Percentiles rank a stretch among this genome's conserved stretches.
phyloP scores from a whole-genome alignment of 441 rosid species.

The Erodium moschatum region DNA sequence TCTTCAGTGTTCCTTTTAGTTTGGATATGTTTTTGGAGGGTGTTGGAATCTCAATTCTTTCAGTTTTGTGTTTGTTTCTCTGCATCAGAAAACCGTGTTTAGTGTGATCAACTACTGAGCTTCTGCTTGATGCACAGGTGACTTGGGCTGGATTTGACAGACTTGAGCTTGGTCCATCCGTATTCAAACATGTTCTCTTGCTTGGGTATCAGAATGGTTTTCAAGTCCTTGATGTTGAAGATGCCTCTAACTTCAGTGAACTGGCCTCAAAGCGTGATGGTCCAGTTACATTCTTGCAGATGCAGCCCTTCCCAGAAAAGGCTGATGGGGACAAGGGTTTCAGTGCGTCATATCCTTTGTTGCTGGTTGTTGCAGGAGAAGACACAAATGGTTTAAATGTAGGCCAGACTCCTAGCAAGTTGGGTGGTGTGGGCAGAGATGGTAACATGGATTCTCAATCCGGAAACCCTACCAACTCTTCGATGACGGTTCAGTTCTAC shows the following conservation, averaged over 20 bases:
- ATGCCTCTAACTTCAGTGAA: slow-evolving; percentile 60
- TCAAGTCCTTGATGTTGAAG: slow-evolving; percentile 85
- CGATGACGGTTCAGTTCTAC: slow-evolving; percentile 70
- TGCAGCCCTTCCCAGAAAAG: slow-evolving; percentile 73
- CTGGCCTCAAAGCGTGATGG: slow-evolving; percentile 73
- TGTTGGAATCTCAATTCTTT: slow-evolving; percentile 4
- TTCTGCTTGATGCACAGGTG: slow-evolving; percentile 47
- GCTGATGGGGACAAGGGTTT: slow-evolving; percentile 57
- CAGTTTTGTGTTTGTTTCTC: slow-evolving; percentile 7
- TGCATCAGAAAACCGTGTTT: background rate
- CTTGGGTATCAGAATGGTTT: slow-evolving; percentile 89
- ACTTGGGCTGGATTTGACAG: slow-evolving; percentile 88
- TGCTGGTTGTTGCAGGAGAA: slow-evolving; percentile 75
- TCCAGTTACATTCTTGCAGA: slow-evolving; percentile 77
- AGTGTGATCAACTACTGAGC: slow-evolving; percentile 17
- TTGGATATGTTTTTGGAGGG: background rate
- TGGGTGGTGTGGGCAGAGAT: slow-evolving; percentile 44
- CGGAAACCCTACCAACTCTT: slow-evolving; percentile 40
- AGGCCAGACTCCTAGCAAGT: slow-evolving; percentile 26
- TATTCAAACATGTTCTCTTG: slow-evolving; percentile 57
- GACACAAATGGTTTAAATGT: slow-evolving; percentile 38
- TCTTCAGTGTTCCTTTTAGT: no score
- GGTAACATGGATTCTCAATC: slow-evolving; percentile 46
- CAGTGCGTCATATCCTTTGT: slow-evolving; percentile 71
- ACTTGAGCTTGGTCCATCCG: slow-evolving; percentile 50